Conservation (phyloP, 2,329 filamentous ascomycete genomes). For the Neofusicoccum umdonicola region DNA sequence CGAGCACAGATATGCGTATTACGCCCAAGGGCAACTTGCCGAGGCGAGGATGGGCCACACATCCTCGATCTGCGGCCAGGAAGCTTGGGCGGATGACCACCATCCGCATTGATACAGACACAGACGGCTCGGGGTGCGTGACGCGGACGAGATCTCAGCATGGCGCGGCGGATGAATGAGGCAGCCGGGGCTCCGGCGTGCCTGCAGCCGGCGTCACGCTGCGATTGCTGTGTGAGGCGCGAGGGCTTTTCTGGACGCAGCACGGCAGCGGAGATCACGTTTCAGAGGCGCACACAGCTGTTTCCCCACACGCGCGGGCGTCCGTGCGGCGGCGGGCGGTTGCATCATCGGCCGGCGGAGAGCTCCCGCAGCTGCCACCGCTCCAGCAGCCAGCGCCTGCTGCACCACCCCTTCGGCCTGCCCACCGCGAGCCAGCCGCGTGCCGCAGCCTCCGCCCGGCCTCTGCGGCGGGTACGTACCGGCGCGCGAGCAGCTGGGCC, state of each 20-base stretch:
- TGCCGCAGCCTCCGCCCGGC: too few species aligned
- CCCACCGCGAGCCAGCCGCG: too few species aligned
- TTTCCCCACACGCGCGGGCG: constrained; percentile 6
- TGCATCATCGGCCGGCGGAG: background rate
- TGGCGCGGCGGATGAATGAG: background rate
- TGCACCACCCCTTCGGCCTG: background rate
- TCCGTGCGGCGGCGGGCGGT: background rate
- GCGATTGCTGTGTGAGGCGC: background rate
- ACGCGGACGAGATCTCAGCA: background rate
- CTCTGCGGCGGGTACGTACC: too few species aligned
- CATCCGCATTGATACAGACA: background rate
- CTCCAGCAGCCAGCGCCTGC: background rate
- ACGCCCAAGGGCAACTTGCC: background rate
- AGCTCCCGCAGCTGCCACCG: too few species aligned
- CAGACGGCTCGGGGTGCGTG: background rate
- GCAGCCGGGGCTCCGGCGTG: background rate
- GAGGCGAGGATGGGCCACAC: too few species aligned
- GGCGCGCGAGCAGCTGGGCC: too few species aligned
- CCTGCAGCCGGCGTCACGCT: background rate
- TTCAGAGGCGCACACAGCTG: background rate
- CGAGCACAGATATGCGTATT: background rate
- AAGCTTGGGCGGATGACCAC: background rate
- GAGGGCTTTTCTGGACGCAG: background rate
- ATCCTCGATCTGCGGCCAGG: background rate
- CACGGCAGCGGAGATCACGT: constrained; percentile 10